Base-by-base conservation (phyloP, 1,284 basidiomycete species). In the Austroboletus novae-zelandiae region DNA sequence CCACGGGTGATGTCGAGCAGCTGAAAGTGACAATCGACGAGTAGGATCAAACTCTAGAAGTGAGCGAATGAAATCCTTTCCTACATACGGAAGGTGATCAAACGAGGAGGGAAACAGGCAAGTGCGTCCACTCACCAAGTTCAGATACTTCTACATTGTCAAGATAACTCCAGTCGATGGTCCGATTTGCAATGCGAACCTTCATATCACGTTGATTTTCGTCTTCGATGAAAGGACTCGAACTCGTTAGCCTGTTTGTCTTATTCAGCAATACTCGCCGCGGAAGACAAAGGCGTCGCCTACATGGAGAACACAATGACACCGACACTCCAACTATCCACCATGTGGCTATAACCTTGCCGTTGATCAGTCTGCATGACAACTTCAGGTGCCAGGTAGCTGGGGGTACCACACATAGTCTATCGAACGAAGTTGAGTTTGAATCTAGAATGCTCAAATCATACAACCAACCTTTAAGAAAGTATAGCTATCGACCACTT, bases 291-390 rank as follows among this genome's bases (percentile, higher is more conserved):
- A 18, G 29, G 30, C 15, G 8, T 29, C 9, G 66, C 82, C 52
- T 61, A 91, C 89, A 92, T 92, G 40, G 86, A 84, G 59, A 84
- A 97, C 1, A 96, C 81, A 48, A 97, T 95, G 15, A 95, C 91
- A 7, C 94, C 94, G 18, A 93, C 81, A 43, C 91, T 94, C 92
- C 92, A 98, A 57, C 89, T 92, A 65, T 98, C 94, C 43, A 96
- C 94, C 15, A 86, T 73, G 51, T 86, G 80, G 61, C 86, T 79
- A 63, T 97, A 97, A 2, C 92, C 91, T 41, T 25, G 80, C 73
- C n/a, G 60, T 31, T 77, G 65, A 40, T 77, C 72, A 5, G 75
- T 66, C 58, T 89, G 86, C 62, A 80, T 77, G n/a, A 96, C 87
- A 29, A 98, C 91, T 65, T 94, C 91, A 0, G 90, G 91, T 1